Evolutionary conservation across 768 basidiomycete species (phyloP), one percentile per base, ranked within the genome.

Genomic region (Lentinula sp.): DNA sequence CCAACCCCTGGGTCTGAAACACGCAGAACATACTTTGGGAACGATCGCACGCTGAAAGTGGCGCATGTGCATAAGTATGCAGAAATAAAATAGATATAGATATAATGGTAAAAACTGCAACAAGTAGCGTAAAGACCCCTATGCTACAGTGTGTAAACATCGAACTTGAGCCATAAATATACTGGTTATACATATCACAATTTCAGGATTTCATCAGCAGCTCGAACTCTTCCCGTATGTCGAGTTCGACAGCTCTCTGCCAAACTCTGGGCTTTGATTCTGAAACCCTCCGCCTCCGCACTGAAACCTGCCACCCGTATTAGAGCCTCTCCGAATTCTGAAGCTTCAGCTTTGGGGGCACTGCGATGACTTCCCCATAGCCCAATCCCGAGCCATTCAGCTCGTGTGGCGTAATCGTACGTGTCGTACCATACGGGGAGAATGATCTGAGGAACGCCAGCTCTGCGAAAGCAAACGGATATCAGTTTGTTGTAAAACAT

Each of bases 351-450:
- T 35, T 59, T 49, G 4, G 66, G 66, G 3, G 68, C 61, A 43
- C 39, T 50, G 18, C 51, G 53, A 42, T 61, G 63, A 46, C 66
- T 69, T 20, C 66, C 68, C 53, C 66, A 67, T 13, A 69, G 59
- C 13, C 68, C 68, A 52, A 67, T 63, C 1, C 66, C 66, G 28
- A 65, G 58, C 60, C 59, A 69, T 45, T 69, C 68, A 4, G 61
- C 65, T 23, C 66, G 61, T 8, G 58, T 61, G 12, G 68, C 68
- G 50, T 64, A 65, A 28, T 69, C 68, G 52, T 69, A 69, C 6
- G 65, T 61, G 59, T 69, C 68, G 23, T 64, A 64, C 68, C 68
- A 69, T 43, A 66, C 63, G 2, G 68, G 62, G 8, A 69, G 60
- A 42, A 69, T 55, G 35, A 69, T 61, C n/a, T 67, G 68, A 9